Evolutionary conservation across 1,284 basidiomycete species (phyloP).

Genomic region (Fistulinella cinereoalba): DNA sequence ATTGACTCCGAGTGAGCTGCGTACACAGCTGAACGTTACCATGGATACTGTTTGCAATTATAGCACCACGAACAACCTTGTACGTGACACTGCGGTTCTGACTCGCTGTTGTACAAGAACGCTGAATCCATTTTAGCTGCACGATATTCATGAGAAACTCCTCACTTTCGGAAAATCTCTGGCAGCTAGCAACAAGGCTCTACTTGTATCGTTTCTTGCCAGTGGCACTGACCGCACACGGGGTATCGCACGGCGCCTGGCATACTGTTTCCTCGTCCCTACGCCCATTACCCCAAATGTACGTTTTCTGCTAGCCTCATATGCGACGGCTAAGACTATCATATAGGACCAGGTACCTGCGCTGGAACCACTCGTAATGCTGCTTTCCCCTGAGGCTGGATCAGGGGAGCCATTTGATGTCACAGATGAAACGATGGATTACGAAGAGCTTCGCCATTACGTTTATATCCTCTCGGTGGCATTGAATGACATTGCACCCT

Average conservation of each 20-base stretch:
- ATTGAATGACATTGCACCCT: slow-evolving; percentile 54
- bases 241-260: slow-evolving; percentile 56
- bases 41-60: slow-evolving; percentile 45
- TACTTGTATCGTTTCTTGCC: slow-evolving; percentile 50
- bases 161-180: slow-evolving; percentile 37
- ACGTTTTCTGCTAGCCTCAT: slow-evolving; percentile 1
- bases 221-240: slow-evolving; percentile 47
- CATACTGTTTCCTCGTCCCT: slow-evolving; percentile 43
- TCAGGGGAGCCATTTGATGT: slow-evolving; percentile 44
- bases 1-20: slow-evolving; percentile 42
- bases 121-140: slow-evolving; percentile 41
- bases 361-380: slow-evolving; percentile 42
- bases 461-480: slow-evolving; percentile 54
- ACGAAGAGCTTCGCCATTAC: slow-evolving; percentile 52
- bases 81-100: slow-evolving; percentile 24
- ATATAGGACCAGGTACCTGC: slow-evolving; percentile 42
- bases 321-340: neutral
- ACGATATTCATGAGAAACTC: slow-evolving; percentile 44
- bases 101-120: neutral
- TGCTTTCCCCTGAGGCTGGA: slow-evolving; percentile 35
- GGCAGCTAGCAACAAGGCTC: slow-evolving; percentile 43
- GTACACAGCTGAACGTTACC: slow-evolving; percentile 43
- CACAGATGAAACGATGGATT: slow-evolving; percentile 48
- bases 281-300: slow-evolving; percentile 31
- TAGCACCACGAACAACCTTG: slow-evolving; percentile 35